Conservation (phyloP, 1,284 basidiomycete species). For the Ganoderma meredithae region DNA sequence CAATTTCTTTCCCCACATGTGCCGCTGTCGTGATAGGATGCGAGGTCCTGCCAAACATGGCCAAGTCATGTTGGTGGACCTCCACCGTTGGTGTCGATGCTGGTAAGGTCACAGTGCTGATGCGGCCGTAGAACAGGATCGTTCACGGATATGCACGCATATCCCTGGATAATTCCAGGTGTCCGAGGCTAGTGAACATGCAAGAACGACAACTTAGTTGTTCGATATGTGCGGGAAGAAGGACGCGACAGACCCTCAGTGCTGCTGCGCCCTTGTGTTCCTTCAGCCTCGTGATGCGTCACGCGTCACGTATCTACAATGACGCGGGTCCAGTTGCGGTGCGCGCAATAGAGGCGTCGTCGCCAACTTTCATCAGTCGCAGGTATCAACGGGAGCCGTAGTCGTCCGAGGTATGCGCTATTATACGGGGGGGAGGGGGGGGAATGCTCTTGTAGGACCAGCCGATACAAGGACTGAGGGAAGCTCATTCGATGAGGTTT, state of each 20-base stretch:
- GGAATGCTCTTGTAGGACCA: not conserved
- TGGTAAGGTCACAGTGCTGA: not conserved
- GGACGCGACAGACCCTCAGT: not conserved
- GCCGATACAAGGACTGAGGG: not conserved
- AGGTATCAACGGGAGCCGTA: not conserved
- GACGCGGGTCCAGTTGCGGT: not conserved
- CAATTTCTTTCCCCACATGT: not conserved
- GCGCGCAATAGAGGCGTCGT: no score
- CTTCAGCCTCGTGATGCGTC: not conserved
- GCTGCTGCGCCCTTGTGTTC: conserved; percentile 1
- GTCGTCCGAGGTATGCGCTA: not conserved
- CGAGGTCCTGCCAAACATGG: not conserved
- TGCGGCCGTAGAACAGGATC: not conserved
- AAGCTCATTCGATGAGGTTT: not conserved
- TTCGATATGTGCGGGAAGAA: not conserved
- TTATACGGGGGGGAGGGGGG: no score
- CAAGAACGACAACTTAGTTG: not conserved
- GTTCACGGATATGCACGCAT: not conserved
- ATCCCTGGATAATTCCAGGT: not conserved
- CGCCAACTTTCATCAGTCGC: not conserved
- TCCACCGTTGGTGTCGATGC: not conserved
- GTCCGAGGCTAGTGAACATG: not conserved
- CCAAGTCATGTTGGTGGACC: not conserved
- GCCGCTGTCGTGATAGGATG: not conserved
- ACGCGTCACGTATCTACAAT: not conserved